Percentiles rank a stretch among this genome's conserved stretches.
phyloP scores from a whole-genome alignment of 805 yeast genomes.

The Saturnispora sekii region DNA sequence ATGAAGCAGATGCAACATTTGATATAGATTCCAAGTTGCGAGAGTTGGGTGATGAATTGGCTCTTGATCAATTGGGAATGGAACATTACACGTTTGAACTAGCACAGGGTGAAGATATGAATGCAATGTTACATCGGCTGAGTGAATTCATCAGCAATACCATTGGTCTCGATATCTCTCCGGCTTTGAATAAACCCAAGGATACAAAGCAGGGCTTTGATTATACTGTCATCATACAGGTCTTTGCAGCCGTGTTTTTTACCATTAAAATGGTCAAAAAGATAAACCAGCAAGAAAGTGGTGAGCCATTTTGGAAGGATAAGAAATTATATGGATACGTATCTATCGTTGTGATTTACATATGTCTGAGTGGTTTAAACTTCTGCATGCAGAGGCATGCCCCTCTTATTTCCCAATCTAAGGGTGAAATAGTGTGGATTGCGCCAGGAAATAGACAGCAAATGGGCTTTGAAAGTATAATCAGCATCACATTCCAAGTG shows the following conservation, averaged over 20 bases:
- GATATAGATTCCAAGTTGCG: conserved; percentile 2
- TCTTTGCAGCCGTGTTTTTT: conserved; percentile 8
- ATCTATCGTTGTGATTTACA: conserved; percentile 31
- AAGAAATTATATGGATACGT: conserved; percentile 16
- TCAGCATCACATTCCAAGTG: conserved; percentile 43
- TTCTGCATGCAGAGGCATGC: conserved; percentile 51
- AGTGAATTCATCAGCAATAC: conserved; percentile 6
- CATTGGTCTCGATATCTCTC: conserved; percentile 4
- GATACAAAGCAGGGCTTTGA: not conserved
- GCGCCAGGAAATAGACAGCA: conserved; percentile 62
- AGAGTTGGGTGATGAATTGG: conserved; percentile 1
- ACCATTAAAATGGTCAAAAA: conserved; percentile 7
- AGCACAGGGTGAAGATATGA: conserved; percentile 11
- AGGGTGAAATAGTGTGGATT: conserved; percentile 37
- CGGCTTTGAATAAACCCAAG: conserved; percentile 3
- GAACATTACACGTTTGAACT: conserved; percentile 13
- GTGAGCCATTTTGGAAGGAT: conserved; percentile 7
- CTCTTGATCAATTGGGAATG: conserved; percentile 9
- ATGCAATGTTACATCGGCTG: conserved; percentile 7
- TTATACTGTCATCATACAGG: conserved; percentile 7
- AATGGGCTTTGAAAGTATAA: conserved; percentile 56
- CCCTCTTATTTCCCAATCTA: conserved; percentile 48
- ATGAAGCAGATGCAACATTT: not conserved
- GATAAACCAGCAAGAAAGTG: not conserved
- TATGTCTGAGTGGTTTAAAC: conserved; percentile 53